Conservation (phyloP, 345 rosid genomes). For the Syzygium jambos region DNA sequence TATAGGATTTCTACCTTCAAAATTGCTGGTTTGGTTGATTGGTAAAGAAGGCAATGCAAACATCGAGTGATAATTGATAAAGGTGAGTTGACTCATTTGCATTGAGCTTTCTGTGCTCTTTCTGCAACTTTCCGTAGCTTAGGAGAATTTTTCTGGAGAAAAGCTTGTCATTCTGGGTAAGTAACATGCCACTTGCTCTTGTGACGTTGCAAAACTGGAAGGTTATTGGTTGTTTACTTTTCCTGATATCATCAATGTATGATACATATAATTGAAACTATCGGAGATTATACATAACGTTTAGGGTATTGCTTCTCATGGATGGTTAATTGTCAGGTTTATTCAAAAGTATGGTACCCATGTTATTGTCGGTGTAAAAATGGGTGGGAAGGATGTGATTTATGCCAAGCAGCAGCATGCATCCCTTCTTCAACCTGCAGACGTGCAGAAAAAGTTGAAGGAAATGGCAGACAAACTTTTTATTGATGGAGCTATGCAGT, state of each 20-base stretch:
- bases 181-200: not conserved
- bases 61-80: not conserved
- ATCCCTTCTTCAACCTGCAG: constrained; percentile 30
- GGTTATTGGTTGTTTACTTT: not conserved
- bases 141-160: not conserved
- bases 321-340: constrained; percentile 18
- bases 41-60: not conserved
- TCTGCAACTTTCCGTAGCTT: not conserved
- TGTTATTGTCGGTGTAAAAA: constrained; percentile 36
- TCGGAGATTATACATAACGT: not conserved
- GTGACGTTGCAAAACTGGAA: not conserved
- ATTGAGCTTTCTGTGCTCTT: not conserved
- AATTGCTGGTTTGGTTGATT: not conserved
- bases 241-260: not conserved
- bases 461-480: constrained; percentile 37
- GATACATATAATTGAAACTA: not conserved
- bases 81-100: not conserved
- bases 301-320: not conserved
- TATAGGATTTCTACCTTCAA: not conserved
- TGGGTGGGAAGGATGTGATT: constrained; percentile 48
- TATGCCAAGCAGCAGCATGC: constrained; percentile 40
- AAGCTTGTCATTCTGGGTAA: not conserved
- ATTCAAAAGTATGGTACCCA: constrained; percentile 39
- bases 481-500: constrained; percentile 8
- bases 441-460: constrained; percentile 30